Base-by-base conservation (phyloP, 495 filamentous ascomycete genomes). In the Clohesyomyces aquaticus region DNA sequence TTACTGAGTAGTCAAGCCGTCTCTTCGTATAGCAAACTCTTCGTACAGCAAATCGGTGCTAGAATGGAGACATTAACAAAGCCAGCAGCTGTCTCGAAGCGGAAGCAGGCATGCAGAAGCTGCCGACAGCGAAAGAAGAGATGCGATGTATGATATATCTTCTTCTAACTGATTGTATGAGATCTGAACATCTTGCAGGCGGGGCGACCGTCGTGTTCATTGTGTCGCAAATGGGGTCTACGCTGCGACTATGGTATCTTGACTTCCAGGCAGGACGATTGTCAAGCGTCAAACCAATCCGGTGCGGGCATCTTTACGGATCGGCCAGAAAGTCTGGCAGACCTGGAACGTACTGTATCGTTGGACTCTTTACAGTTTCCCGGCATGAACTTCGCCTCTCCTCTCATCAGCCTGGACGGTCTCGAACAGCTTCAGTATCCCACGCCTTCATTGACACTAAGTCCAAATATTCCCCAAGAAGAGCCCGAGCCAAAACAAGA, bases 51-150 rank as follows among this genome's bases (percentile, higher is more conserved):
- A n/a, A n/a, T n/a, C n/a, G n/a, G n/a, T n/a, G n/a, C n/a, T n/a
- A n/a, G n/a, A 4, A 62, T 62, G 59, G 28, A 55, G 23, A 29
- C 61, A 21, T 22, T 59, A 3, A 65, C 55, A 19, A 6, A 6
- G 28, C 50, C 57, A 16, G 58, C 57, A 14, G 55, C 55, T 12
- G 47, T 67, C 22, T 52, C 64, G 18, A 67, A 67, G 58, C 49
- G 58, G 47, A 68, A 68, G 41, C 65, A 63, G 32, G 65, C 60
- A 18, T 68, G 65, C 29, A 53, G 23, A 23, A 68, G 53, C 48
- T 68, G 65, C 18, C n/a, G 65, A 9, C 65, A 68, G 2, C 65
- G 65, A 12, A 68, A 68, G 41, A 63, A 63, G 27, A 28, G 65
- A 21, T 68, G 65, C 28, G 60, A 68, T 49, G 65, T 68, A 59